phyloP scores from a whole-genome alignment of 495 filamentous ascomycete species.

The Cudoniella acicularis region DNA sequence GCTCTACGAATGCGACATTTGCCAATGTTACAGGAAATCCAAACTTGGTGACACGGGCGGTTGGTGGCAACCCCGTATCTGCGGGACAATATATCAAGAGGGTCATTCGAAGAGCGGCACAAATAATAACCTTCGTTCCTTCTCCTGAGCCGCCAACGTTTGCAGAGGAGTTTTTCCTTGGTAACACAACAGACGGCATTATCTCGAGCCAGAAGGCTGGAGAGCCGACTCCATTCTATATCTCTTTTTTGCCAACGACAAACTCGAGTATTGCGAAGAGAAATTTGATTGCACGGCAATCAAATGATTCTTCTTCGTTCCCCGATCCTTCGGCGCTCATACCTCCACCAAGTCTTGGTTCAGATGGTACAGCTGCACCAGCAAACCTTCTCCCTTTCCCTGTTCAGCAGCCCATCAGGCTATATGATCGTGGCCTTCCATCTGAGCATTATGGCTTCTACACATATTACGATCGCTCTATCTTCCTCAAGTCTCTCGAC shows the following conservation, averaged over 20 bases:
- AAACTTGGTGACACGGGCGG: conserved; percentile 9
- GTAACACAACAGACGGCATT: conserved; percentile 75
- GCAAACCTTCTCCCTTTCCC: conserved; percentile 67
- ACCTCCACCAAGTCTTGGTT: conserved; percentile 55
- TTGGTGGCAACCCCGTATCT: conserved; percentile 30
- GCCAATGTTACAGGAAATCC: conserved; percentile 23
- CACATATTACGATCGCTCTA: conserved; percentile 83
- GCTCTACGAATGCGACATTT: conserved; percentile 34
- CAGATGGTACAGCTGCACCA: conserved; percentile 67
- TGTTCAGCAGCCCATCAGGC: conserved; percentile 70
- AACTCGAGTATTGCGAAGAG: conserved; percentile 7
- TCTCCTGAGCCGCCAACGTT: conserved; percentile 60
- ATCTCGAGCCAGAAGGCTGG: conserved; percentile 55
- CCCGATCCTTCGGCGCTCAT: conserved; percentile 51
- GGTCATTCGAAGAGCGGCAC: conserved; percentile 24
- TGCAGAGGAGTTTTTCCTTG: conserved; percentile 72
- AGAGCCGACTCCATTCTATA: conserved; percentile 67
- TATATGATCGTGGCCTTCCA: conserved; percentile 75
- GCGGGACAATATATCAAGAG: conserved; percentile 30
- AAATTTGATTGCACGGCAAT: background rate
- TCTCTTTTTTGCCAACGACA: conserved; percentile 42
- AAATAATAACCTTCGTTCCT: conserved; percentile 46
- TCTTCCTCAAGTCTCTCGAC: conserved; percentile 63
- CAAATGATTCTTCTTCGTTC: conserved; percentile 25
- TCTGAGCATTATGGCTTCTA: conserved; percentile 95